Evolutionary conservation across 2,329 filamentous ascomycete species (phyloP), one percentile per base, ranked within the genome.

Genomic region (Hirsutella minnesotensis): DNA sequence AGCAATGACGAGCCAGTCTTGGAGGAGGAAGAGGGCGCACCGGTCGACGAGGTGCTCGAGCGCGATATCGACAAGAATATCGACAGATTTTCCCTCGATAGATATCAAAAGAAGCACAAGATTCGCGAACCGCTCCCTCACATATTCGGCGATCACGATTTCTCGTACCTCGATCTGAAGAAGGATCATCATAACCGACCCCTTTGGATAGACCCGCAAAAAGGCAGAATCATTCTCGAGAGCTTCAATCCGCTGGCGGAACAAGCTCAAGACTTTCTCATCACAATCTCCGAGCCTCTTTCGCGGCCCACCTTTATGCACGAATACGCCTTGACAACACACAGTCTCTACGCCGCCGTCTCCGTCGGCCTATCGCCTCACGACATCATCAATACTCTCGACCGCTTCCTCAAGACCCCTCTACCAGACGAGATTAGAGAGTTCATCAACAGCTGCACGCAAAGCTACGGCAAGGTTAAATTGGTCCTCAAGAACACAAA

Each of bases 401-500:
- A 95, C 53, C 77, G 83, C 31, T 83, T 95, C 51, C 86, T 88
- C 16, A 96, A 96, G 67, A 94, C 85, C 3, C 81, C 84, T 8
- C 69, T 96, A 12, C 88, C 90, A 0, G 75, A 84, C n/a, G 77
- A 80, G 39, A 85, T 96, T 47, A 76, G 81, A 47, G 69, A 77
- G 9, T 95, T 90, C 60, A 90, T 90, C 50, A 66, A 64, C 21
- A 79, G 79, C 47, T 92, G 87, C 48, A 94, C 88, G 5, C 81
- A 86, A 49, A 92, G 86, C 41, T 96, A 92, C 58, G 92, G 92
- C 50, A 96, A 95, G 63, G 88, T 95, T 43, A 92, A 95, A 61
- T 77, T 96, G 42, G 92, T 96, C 37, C 64, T 96, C 49, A 94
- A 95, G 61, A 85, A 95, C 55, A 96, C 90, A 48, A 85, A 86